Conservation (phyloP, 2,329 filamentous ascomycete genomes). For the Trichoderma pleuroti region DNA sequence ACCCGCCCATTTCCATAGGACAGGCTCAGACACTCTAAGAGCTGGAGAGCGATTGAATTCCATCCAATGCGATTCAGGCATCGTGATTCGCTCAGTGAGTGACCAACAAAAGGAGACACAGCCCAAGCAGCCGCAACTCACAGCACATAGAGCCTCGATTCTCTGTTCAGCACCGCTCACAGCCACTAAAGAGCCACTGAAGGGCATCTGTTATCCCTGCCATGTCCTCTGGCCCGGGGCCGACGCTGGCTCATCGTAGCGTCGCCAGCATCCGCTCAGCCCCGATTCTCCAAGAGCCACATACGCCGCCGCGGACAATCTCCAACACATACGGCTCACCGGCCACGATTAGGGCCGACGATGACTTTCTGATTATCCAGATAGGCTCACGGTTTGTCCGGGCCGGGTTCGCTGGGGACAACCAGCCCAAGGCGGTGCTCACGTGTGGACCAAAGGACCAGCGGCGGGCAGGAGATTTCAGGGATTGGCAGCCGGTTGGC, state of each 20-base stretch:
- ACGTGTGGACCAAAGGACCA: constrained; percentile 72
- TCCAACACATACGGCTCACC: constrained; percentile 56
- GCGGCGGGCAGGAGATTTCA: constrained; percentile 76
- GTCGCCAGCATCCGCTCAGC: constrained; percentile 55
- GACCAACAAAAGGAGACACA: background rate
- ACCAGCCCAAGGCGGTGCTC: constrained; percentile 66
- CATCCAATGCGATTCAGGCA: background rate
- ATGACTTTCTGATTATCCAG: constrained; percentile 81
- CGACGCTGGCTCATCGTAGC: constrained; percentile 53
- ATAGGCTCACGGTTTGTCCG: constrained; percentile 74
- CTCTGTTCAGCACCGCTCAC: background rate
- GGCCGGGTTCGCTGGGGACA: constrained; percentile 83
- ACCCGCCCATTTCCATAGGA: constrained; percentile 12
- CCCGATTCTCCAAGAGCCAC: constrained; percentile 44
- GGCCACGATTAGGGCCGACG: constrained; percentile 66
- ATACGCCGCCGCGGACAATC: constrained; percentile 57
- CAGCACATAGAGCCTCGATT: background rate
- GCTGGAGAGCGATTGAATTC: background rate
- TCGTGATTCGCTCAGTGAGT: background rate
- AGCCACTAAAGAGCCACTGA: background rate
- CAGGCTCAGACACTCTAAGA: background rate
- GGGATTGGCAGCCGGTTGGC: constrained; percentile 59
- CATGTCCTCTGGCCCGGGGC: constrained; percentile 45
- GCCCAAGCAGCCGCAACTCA: background rate
- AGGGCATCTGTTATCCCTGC: background rate